Percentiles rank a stretch among this genome's conserved stretches.
Evolutionary conservation across 225 moss, liverwort and hornwort species (phyloP).

Genomic region (Rhytidiadelphus loreus): DNA sequence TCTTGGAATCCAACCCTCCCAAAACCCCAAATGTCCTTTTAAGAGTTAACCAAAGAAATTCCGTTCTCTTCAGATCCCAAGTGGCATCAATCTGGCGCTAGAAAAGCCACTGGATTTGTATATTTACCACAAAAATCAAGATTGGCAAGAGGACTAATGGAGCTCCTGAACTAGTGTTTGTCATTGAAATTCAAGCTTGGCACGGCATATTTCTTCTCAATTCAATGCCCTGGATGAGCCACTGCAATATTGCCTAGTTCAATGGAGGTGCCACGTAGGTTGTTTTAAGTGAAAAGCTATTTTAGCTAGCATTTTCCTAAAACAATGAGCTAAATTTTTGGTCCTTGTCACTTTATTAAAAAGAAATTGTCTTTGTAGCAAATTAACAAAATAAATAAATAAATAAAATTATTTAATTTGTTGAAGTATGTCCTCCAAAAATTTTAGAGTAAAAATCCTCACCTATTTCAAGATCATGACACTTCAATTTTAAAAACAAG

Average conservation of each 20-base stretch:
- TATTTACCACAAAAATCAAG: background rate
- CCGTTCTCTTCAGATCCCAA: background rate
- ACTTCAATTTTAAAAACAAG: background rate
- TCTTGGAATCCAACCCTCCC: background rate
- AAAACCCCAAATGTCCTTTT: background rate
- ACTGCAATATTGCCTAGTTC: fast-evolving
- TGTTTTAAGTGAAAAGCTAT: background rate
- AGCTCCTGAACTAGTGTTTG: fast-evolving
- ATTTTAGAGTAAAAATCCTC: background rate
- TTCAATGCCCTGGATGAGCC: background rate
- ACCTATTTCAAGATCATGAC: background rate
- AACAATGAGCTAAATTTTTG: background rate
- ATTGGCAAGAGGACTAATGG: fast-evolving
- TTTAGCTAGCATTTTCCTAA: fast-evolving
- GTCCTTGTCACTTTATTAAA: background rate
- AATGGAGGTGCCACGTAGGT: fast-evolving
- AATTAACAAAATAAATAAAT: background rate
- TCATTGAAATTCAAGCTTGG: background rate
- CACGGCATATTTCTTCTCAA: background rate
- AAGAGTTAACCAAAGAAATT: too few relatives aligned
- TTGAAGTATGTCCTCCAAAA: background rate
- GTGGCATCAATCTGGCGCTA: fast-evolving
- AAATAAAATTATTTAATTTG: too few relatives aligned
- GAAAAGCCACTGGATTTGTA: fast-evolving
- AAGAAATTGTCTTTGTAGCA: background rate